phyloP scores from a whole-genome alignment of 2,329 filamentous ascomycete genomes.

The Shiraia bambusicola region DNA sequence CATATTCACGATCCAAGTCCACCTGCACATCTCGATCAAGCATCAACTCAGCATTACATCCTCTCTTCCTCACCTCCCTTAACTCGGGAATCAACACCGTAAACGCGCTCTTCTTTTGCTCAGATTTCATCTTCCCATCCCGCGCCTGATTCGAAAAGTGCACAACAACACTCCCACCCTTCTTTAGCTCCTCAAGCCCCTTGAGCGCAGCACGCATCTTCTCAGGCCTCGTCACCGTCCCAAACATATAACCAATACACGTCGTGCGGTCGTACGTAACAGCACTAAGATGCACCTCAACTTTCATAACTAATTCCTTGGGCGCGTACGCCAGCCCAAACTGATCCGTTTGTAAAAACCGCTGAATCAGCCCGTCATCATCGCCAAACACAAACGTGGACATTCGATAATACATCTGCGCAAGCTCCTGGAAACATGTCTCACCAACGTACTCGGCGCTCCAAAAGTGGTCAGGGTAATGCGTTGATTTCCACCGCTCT shows the following conservation, averaged over 20 bases:
- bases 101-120: conserved; percentile 12
- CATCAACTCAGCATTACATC: conserved; percentile 15
- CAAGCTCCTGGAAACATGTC: conserved; percentile 13
- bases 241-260: conserved; percentile 24
- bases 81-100: conserved; percentile 7
- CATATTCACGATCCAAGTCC: conserved; percentile 2
- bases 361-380: conserved; percentile 15
- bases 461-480: conserved; percentile 24
- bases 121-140: conserved; percentile 7
- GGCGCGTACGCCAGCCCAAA: conserved; percentile 12
- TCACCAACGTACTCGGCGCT: conserved; percentile 6
- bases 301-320: conserved; percentile 10
- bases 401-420: conserved; percentile 21
- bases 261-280: conserved; percentile 19
- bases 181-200: conserved; percentile 16
- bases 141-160: conserved; percentile 17
- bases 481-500: conserved; percentile 18
- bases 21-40: conserved; percentile 15
- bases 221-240: conserved; percentile 16
- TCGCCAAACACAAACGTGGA: conserved; percentile 22
- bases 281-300: conserved; percentile 19
- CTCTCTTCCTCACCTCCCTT: conserved; percentile 8
- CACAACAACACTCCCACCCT: conserved; percentile 15
- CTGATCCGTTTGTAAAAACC: conserved; percentile 19
- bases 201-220: conserved; percentile 15